phyloP scores from a whole-genome alignment of 306 rosid species.

The Hippophae tibetana region DNA sequence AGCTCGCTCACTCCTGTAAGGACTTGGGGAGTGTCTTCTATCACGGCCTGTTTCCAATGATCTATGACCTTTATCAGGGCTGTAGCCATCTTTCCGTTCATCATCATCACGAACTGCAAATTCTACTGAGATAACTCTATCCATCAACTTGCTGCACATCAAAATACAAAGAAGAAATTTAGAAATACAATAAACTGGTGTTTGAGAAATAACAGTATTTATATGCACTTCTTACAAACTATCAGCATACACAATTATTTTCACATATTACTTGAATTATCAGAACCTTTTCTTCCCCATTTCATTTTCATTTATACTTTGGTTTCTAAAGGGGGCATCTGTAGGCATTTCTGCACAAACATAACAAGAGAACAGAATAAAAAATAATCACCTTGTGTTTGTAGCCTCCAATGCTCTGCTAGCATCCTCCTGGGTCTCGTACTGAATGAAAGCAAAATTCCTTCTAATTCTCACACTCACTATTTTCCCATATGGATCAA shows the following conservation, averaged over 20 bases:
- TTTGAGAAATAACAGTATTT: too few relatives aligned
- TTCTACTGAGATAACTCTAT: slow-evolving; percentile 91
- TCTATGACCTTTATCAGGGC: slow-evolving; percentile 71
- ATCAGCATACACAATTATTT: background rate
- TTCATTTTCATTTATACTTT: too few relatives aligned
- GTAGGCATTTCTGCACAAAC: background rate
- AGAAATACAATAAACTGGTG: background rate
- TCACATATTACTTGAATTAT: background rate
- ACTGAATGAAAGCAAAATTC: slow-evolving; percentile 76
- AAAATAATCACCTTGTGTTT: slow-evolving; percentile 49
- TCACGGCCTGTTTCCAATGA: slow-evolving; percentile 58
- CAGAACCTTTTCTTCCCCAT: too few relatives aligned
- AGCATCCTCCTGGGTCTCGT: slow-evolving; percentile 73
- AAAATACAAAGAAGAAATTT: slow-evolving; percentile 11
- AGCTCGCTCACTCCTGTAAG: slow-evolving; percentile 75
- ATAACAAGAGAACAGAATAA: slow-evolving; percentile 1
- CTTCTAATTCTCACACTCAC: slow-evolving; percentile 68
- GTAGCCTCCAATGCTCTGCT: slow-evolving; percentile 68
- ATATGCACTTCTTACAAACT: too few relatives aligned
- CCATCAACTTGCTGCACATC: slow-evolving; percentile 76
- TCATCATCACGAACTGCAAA: slow-evolving; percentile 85
- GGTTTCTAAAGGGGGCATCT: too few relatives aligned
- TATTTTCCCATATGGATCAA: slow-evolving; percentile 65
- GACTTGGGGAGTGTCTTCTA: slow-evolving; percentile 86
- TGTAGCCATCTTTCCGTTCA: slow-evolving; percentile 61